Base-by-base conservation (phyloP, 768 basidiomycete species). In the Amylocystis lapponica region DNA sequence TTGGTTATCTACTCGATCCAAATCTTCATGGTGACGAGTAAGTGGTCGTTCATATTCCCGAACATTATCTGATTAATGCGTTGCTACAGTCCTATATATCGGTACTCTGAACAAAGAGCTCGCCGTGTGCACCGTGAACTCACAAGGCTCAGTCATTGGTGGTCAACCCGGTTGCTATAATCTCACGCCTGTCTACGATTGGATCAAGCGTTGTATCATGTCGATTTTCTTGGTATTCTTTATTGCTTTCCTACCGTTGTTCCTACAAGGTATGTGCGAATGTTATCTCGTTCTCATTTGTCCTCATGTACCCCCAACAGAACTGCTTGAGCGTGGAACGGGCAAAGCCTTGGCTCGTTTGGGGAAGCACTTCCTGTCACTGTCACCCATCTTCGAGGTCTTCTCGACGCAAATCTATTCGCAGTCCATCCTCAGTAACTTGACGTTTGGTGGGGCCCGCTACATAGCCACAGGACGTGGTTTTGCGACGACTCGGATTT, bases 381-480 rank as follows among this genome's bases (percentile, higher is more conserved):
- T 97, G 41, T 97, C 96, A 34, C 96, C 96, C 12, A 76, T 98
- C 43, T 99, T 99, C 66, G 96, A 99, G 64, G 94, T 99, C 50
- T 99, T 98, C 70, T 94, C 91, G 27, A 99, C 95, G 1, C 94
- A 96, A 66, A 97, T 99, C 52, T 96, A 97, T 68, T 90, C 91
- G 50, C 88, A 98, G 62, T 86, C 96, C 46, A 95, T 98, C 62
- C 73, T 96, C 54, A 95, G 86, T 69, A 96, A 99, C 70, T 70
- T 99, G 72, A 85, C 89, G 2, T 98, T 95, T 56, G 96, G 96
- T 69, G 96, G 96, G 47, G 96, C 96, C 41, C 86, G 96, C 45
- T 99, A 99, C 63, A 99, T 99, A 51, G 96, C 96, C 34, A 99
- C 96, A 32, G 96, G 96, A 47, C 90, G 96, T 71, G 96, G 96